A percentile compares a stretch with the other conserved stretches of the same genome.
Conservation (phyloP, 306 rosid genomes). For the Astragalus membranaceus region DNA sequence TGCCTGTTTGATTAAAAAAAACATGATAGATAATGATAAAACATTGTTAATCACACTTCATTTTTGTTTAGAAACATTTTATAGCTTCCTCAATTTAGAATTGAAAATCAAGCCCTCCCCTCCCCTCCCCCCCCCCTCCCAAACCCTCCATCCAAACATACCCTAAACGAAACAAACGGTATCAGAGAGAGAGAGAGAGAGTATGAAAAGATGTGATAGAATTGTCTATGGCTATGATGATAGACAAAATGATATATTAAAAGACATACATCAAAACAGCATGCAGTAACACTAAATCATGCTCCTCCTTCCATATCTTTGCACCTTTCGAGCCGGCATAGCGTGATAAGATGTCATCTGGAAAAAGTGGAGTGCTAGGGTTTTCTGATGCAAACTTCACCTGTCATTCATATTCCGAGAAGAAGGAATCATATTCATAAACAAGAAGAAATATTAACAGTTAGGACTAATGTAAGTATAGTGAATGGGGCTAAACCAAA, state of each 20-base stretch:
- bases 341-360: constrained; percentile 55
- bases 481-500: too few species aligned
- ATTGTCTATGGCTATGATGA: background rate
- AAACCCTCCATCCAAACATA: too few species aligned
- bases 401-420: constrained; percentile 42
- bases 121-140: too few species aligned
- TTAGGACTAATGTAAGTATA: background rate
- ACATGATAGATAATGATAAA: too few species aligned
- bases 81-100: too few species aligned
- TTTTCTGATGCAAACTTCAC: constrained; percentile 50
- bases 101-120: too few species aligned
- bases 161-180: too few species aligned
- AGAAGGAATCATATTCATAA: background rate
- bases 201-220: background rate
- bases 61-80: too few species aligned
- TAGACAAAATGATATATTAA: background rate
- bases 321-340: constrained; percentile 67
- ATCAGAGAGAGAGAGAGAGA: too few species aligned
- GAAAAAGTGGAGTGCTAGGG: constrained; percentile 53
- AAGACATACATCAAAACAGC: constrained; percentile 71
- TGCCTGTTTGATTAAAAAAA: too few species aligned
- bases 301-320: constrained; percentile 86
- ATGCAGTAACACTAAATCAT: constrained; percentile 57
- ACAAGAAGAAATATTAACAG: background rate
- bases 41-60: too few species aligned